Percentiles rank a stretch among this genome's conserved stretches.
Evolutionary conservation across 192 early-diverging fungal species (phyloP).

Genomic region (Umbelopsis sp.): DNA sequence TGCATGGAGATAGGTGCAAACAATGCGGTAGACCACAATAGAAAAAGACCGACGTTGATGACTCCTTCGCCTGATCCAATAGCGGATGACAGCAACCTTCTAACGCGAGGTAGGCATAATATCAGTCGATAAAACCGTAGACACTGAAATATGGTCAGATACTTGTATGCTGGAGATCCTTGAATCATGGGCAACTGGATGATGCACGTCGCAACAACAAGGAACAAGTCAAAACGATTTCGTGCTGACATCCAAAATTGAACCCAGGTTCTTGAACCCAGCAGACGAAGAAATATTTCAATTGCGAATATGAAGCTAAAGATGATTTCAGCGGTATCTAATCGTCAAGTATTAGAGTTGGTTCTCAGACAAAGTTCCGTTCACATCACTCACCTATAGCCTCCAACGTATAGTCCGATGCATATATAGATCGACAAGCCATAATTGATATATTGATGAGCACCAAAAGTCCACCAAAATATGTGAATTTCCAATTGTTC

Average conservation of each 20-base stretch:
- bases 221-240: constrained; percentile 48
- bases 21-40: constrained; percentile 29
- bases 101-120: constrained; percentile 47
- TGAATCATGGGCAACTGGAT: constrained; percentile 56
- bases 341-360: background rate
- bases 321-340: constrained; percentile 48
- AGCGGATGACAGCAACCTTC: constrained; percentile 37
- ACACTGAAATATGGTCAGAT: constrained; percentile 58
- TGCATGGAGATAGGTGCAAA: constrained; percentile 37
- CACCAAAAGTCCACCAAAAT: constrained; percentile 39
- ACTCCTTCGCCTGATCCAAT: constrained; percentile 37
- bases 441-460: constrained; percentile 49
- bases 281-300: constrained; percentile 49
- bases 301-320: constrained; percentile 52
- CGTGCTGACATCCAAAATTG: constrained; percentile 43
- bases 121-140: constrained; percentile 49
- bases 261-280: constrained; percentile 29
- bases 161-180: constrained; percentile 38
- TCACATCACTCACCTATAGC: constrained; percentile 32
- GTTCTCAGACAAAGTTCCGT: background rate
- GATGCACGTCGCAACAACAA: constrained; percentile 46
- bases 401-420: constrained; percentile 20
- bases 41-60: constrained; percentile 32
- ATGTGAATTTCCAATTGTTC: constrained; percentile 28
- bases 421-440: constrained; percentile 41